These are phyloP conservation scores for Wickerhamiella pararugosa DNA, from an alignment of 1,139 yeast species.

Conservation along the genomic window DNA sequence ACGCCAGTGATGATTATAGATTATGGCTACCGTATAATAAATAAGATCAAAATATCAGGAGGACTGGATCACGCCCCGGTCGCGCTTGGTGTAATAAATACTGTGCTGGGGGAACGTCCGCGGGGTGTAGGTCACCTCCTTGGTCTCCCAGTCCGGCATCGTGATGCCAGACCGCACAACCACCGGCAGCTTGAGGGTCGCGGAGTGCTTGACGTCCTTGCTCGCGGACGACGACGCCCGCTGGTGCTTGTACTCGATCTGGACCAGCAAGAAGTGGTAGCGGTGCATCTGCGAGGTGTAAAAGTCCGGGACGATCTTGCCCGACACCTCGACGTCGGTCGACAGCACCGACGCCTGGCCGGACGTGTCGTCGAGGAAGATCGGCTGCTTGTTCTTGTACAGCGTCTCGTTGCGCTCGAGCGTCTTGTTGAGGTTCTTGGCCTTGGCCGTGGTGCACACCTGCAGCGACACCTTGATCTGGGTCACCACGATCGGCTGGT, in stretches of 20 bases:
- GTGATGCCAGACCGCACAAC: slow-evolving; percentile 15
- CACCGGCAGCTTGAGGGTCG: slow-evolving; percentile 9
- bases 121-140: slow-evolving; percentile 10
- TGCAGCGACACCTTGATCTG: slow-evolving; percentile 10
- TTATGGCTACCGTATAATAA: no score
- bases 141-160: slow-evolving; percentile 13
- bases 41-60: no score
- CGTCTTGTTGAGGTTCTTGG: slow-evolving; percentile 12
- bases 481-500: slow-evolving; percentile 7
- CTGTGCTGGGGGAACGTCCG: slow-evolving; percentile 12
- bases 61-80: neutral
- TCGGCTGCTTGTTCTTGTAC: slow-evolving; percentile 6
- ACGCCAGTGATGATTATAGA: no score
- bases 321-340: slow-evolving; percentile 9
- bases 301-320: slow-evolving; percentile 13
- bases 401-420: slow-evolving; percentile 7
- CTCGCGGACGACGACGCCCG: slow-evolving; percentile 9
- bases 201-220: slow-evolving; percentile 9
- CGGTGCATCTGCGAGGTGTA: slow-evolving; percentile 11
- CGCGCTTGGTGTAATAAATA: slow-evolving; percentile 2
- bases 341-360: neutral
- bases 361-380: neutral
- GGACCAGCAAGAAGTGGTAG: slow-evolving; percentile 10
- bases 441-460: slow-evolving; percentile 11
- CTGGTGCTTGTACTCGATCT: slow-evolving; percentile 14